These are phyloP conservation scores for Amoebophrya sp. DNA, from an alignment of 169 alveolate genomes.

Conservation along the genomic window DNA sequence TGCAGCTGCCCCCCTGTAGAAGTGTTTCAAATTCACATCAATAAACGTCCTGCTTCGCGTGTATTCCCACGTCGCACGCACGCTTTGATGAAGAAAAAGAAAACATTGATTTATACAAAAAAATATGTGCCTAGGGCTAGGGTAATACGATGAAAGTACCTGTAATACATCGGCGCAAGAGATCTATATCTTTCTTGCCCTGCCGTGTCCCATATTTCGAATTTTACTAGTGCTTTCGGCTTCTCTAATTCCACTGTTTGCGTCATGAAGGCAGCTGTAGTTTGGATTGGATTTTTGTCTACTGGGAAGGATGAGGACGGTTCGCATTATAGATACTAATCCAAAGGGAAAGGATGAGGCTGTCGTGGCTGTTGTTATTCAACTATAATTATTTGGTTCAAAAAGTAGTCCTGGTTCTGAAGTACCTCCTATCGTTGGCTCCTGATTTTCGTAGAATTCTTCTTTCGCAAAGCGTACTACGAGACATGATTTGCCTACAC, in stretches of 20 bases:
- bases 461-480: constrained; percentile 66
- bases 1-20: constrained; percentile 73
- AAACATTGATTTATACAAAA: neutral
- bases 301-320: neutral
- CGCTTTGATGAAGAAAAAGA: neutral
- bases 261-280: constrained; percentile 74
- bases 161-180: constrained; percentile 73
- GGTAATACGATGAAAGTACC: constrained; percentile 35
- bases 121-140: neutral
- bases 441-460: constrained; percentile 65
- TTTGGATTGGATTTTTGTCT: neutral
- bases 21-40: neutral
- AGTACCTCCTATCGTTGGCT: constrained; percentile 70
- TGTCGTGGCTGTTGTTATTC: neutral
- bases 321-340: neutral
- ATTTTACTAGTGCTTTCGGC: constrained; percentile 51
- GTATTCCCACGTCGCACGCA: neutral
- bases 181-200: constrained; percentile 69
- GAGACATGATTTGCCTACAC: constrained; percentile 77
- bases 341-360: too few relatives aligned
- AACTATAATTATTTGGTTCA: neutral
- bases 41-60: neutral
- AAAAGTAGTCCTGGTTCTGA: neutral
- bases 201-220: constrained; percentile 79
- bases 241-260: constrained; percentile 59